phyloP scores from a whole-genome alignment of 2,329 filamentous ascomycete genomes.

The Colletotrichum lindemuthianum region DNA sequence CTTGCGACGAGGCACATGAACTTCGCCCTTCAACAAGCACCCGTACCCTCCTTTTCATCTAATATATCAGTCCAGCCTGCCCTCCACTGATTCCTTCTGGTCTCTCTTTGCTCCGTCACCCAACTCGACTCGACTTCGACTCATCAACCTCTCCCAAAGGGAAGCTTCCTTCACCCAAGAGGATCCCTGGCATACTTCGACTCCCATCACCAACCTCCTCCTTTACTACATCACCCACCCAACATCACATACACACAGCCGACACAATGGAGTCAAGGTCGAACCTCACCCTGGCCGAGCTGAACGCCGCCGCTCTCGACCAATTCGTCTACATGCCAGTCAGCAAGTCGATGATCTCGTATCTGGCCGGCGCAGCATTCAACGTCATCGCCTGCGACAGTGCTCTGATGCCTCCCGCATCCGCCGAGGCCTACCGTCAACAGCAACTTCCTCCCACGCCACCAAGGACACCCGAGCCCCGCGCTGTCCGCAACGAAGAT shows the following conservation, averaged over 20 bases:
- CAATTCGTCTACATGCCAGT: conserved; percentile 84
- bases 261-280: conserved; percentile 58
- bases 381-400: conserved; percentile 85
- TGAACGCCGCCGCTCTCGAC: conserved; percentile 80
- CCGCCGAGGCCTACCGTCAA: conserved; percentile 48
- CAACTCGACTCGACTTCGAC: conserved; percentile 21
- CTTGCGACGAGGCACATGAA: conserved; percentile 38
- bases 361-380: conserved; percentile 78
- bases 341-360: conserved; percentile 78
- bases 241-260: conserved; percentile 42
- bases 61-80: conserved; percentile 37
- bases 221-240: conserved; percentile 40
- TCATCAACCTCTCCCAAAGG: conserved; percentile 18
- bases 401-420: conserved; percentile 59
- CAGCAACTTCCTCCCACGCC: conserved; percentile 58
- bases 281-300: conserved; percentile 60
- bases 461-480: conserved; percentile 59
- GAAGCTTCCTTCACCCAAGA: conserved; percentile 43
- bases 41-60: conserved; percentile 33
- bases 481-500: conserved; percentile 56
- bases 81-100: neutral
- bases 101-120: conserved; percentile 22
- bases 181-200: conserved; percentile 38
- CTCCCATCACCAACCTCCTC: conserved; percentile 37
- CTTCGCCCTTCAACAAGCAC: conserved; percentile 44